Evolutionary conservation across 202 grass and related monocot species (phyloP).

Genomic region (Hordeum pubiflorum): DNA sequence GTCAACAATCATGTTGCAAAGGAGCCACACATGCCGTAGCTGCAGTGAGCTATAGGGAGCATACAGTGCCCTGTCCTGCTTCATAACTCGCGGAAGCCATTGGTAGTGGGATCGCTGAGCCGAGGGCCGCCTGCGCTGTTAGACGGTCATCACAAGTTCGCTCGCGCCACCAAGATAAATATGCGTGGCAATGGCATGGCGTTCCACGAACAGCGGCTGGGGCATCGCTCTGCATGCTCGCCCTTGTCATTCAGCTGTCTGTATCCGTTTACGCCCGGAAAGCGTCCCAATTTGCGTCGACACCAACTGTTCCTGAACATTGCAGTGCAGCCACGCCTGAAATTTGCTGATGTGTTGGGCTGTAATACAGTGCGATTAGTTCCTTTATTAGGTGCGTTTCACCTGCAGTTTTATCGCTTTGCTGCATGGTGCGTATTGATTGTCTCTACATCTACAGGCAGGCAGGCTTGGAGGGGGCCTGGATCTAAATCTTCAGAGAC

Average conservation of each 20-base stretch:
- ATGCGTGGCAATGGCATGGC: background rate
- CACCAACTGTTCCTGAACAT: slow-evolving; percentile 6
- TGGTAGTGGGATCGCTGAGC: background rate
- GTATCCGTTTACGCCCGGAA: slow-evolving; percentile 14
- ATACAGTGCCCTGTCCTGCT: slow-evolving; percentile 19
- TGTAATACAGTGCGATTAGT: background rate
- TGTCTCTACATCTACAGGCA: background rate
- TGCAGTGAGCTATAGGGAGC: slow-evolving; percentile 8
- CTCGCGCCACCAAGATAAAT: background rate
- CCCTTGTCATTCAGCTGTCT: slow-evolving; percentile 31
- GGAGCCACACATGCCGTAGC: slow-evolving; percentile 10
- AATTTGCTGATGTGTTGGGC: background rate
- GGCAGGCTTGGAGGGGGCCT: background rate
- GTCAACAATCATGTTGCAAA: slow-evolving; percentile 21
- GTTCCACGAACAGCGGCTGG: slow-evolving; percentile 13
- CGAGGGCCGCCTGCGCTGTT: slow-evolving; percentile 15
- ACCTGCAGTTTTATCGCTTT: background rate
- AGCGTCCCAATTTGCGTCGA: background rate
- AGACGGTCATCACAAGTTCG: background rate
- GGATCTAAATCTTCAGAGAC: background rate
- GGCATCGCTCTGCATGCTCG: background rate
- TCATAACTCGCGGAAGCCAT: background rate
- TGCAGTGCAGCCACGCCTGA: background rate
- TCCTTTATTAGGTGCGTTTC: slow-evolving; percentile 5
- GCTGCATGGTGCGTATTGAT: background rate